A percentile compares a stretch with the other conserved stretches of the same genome.
Evolutionary conservation across 225 moss, liverwort and hornwort species (phyloP).

Genomic region (Thuidium tamariscinum): DNA sequence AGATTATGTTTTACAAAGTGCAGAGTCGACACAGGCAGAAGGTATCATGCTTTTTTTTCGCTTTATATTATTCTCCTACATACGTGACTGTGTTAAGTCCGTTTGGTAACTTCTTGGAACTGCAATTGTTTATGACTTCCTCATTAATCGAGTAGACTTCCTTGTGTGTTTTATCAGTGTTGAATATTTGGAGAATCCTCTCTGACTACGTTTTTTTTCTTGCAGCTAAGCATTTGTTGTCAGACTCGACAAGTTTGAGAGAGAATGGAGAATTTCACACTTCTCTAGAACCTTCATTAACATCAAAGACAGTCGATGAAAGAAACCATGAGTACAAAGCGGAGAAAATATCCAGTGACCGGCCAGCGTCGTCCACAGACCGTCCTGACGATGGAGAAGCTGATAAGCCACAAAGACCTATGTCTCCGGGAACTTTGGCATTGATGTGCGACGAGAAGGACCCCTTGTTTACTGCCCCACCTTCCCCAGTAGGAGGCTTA

Average conservation of each 20-base stretch:
- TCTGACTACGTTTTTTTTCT: slow-evolving; percentile 2
- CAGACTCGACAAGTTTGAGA: slow-evolving; percentile 11
- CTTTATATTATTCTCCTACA: neutral
- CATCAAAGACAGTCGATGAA: slow-evolving; percentile 13
- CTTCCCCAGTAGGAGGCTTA: slow-evolving; percentile 32
- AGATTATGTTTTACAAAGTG: slow-evolving; percentile 3
- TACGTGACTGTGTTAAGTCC: neutral
- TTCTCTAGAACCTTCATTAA: slow-evolving; percentile 6
- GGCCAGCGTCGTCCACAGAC: neutral
- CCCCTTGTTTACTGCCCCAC: slow-evolving; percentile 42
- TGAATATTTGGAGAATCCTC: neutral
- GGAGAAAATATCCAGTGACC: slow-evolving; percentile 8
- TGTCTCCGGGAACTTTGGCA: slow-evolving; percentile 52
- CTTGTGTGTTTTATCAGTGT: neutral
- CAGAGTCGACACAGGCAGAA: neutral
- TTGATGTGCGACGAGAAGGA: slow-evolving; percentile 65
- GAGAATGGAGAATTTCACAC: slow-evolving; percentile 17
- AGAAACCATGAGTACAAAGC: slow-evolving; percentile 6
- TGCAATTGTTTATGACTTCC: neutral
- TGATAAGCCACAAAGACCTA: slow-evolving; percentile 24
- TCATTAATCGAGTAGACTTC: neutral
- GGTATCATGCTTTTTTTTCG: neutral
- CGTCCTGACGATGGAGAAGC: slow-evolving; percentile 14
- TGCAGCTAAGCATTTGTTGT: slow-evolving; percentile 27
- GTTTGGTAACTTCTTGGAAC: neutral